These are phyloP conservation scores for Cryptococcus sp. DNA, from an alignment of 1,284 basidiomycete species.

Conservation along the genomic window DNA sequence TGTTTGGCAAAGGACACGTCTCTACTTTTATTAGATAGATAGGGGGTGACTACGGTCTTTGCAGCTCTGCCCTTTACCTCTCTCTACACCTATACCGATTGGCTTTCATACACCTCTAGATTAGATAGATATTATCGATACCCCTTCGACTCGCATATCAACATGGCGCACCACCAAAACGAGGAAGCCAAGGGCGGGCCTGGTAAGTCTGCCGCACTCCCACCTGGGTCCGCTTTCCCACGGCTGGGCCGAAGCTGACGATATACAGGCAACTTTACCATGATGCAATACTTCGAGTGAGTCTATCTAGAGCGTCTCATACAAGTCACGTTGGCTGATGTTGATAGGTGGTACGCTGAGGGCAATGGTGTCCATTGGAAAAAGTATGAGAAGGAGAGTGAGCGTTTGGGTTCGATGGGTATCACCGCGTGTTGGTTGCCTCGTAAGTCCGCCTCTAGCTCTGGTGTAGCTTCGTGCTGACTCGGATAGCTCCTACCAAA, in stretches of 20 bases:
- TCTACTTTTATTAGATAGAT: too few relatives aligned
- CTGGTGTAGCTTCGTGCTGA: too few relatives aligned
- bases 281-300: conserved; percentile 46
- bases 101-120: too few relatives aligned
- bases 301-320: neutral
- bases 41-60: too few relatives aligned
- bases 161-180: conserved; percentile 18
- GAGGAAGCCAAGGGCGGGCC: conserved; percentile 12
- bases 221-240: neutral
- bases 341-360: conserved; percentile 36
- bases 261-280: conserved; percentile 35
- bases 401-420: conserved; percentile 66
- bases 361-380: conserved; percentile 55
- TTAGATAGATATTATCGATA: neutral
- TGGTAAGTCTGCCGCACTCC: conserved; percentile 3
- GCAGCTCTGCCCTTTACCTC: too few relatives aligned
- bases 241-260: neutral
- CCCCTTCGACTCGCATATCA: neutral
- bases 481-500: conserved; percentile 42
- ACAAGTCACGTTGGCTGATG: neutral
- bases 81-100: too few relatives aligned
- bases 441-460: conserved; percentile 30
- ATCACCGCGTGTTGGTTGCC: conserved; percentile 71
- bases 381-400: conserved; percentile 66
- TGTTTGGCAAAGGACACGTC: too few relatives aligned